Percentiles rank a stretch among this genome's conserved stretches.
phyloP scores from a whole-genome alignment of 2,329 filamentous ascomycete genomes.

The Hypoxylon sp. region DNA sequence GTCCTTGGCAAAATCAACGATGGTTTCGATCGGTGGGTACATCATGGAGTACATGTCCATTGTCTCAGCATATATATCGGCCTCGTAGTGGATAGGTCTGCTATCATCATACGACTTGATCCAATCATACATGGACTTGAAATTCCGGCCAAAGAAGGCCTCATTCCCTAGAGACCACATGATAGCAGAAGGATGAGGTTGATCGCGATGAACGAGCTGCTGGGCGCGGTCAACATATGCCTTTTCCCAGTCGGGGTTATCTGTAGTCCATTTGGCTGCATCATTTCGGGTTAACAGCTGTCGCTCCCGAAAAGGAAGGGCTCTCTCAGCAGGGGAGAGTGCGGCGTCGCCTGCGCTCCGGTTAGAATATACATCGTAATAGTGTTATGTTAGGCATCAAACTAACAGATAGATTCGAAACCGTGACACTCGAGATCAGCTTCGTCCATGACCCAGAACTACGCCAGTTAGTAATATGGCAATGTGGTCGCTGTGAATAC shows the following conservation, averaged over 20 bases:
- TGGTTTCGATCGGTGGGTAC: conserved; percentile 67
- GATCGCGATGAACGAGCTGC: conserved; percentile 74
- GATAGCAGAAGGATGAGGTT: conserved; percentile 75
- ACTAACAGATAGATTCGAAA: conserved; percentile 50
- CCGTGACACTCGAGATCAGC: conserved; percentile 61
- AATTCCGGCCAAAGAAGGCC: conserved; percentile 75
- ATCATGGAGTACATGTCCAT: conserved; percentile 74
- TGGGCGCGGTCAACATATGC: conserved; percentile 76
- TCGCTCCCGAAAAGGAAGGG: conserved; percentile 51
- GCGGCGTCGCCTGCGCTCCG: conserved; percentile 49
- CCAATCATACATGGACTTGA: conserved; percentile 73
- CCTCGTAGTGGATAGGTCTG: conserved; percentile 74
- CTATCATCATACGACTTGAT: conserved; percentile 69
- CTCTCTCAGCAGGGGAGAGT: conserved; percentile 49
- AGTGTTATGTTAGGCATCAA: conserved; percentile 8
- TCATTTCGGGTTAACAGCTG: conserved; percentile 55
- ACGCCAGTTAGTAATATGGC: conserved; percentile 48
- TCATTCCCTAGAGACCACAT: conserved; percentile 79
- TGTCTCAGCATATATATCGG: conserved; percentile 68
- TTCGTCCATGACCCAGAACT: conserved; percentile 69
- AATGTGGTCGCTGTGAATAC: neutral
- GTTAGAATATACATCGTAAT: conserved; percentile 34
- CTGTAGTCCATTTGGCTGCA: conserved; percentile 65
- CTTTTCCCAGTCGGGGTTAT: conserved; percentile 70
- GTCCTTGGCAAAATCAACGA: conserved; percentile 57